Evolutionary conservation across 176 grass and related monocot genomes (phyloP).

Genomic region (Poa pratensis): DNA sequence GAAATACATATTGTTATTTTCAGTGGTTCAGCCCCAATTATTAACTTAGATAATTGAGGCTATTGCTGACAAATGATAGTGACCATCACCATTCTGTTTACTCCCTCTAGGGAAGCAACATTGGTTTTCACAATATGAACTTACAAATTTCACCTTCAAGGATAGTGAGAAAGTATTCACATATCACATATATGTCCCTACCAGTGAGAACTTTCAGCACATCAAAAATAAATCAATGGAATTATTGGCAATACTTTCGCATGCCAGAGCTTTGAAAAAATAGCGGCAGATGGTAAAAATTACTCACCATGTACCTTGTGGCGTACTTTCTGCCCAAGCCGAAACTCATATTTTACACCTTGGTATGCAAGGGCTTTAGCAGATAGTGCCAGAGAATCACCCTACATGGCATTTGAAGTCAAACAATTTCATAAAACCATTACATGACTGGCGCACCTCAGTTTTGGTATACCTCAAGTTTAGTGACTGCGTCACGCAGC

Average conservation of each 20-base stretch:
- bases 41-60: not conserved
- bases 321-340: slow-evolving; percentile 82
- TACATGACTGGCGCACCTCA: slow-evolving; percentile 9
- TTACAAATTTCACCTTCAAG: not conserved
- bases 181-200: not conserved
- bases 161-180: not conserved
- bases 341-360: slow-evolving; percentile 88
- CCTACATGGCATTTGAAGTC: slow-evolving; percentile 58
- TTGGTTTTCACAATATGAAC: not conserved
- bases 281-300: slow-evolving; percentile 18
- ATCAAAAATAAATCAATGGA: not conserved
- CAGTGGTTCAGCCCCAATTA: not conserved
- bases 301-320: slow-evolving; percentile 92
- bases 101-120: not conserved
- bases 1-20: not conserved
- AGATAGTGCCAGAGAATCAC: slow-evolving; percentile 78
- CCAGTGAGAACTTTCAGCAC: not conserved
- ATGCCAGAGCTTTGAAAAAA: slow-evolving; percentile 31
- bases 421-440: slow-evolving; percentile 28
- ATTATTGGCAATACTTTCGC: not conserved
- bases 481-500: slow-evolving; percentile 76
- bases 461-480: slow-evolving; percentile 80
- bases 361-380: slow-evolving; percentile 90
- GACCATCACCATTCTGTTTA: slow-evolving; percentile 18
- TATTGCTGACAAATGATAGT: slow-evolving; percentile 6